Conservation (phyloP, 2,329 filamentous ascomycete species). For the Diaporthe citriasiana region DNA sequence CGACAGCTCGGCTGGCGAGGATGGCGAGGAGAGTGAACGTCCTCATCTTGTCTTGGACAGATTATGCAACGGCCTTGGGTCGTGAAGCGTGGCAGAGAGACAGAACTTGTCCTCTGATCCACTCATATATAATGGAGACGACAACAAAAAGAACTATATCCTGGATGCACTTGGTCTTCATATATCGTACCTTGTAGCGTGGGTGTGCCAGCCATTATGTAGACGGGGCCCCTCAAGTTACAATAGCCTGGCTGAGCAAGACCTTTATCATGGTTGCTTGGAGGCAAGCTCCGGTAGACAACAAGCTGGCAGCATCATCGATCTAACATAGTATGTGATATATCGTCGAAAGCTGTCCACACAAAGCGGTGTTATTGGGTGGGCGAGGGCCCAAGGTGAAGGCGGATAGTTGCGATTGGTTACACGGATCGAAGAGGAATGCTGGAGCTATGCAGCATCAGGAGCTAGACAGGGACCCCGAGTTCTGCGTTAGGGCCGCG, state of each 20-base stretch:
- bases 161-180: neutral
- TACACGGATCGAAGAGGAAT: conserved; percentile 29
- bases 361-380: neutral
- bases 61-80: neutral
- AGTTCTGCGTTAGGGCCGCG: conserved; percentile 13
- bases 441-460: conserved; percentile 24
- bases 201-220: conserved; percentile 8
- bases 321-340: neutral
- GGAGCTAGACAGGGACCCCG: conserved; percentile 27
- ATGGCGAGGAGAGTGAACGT: neutral
- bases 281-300: neutral
- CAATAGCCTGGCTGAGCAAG: conserved; percentile 18
- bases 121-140: neutral
- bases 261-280: conserved; percentile 14
- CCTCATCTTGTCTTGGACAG: conserved; percentile 2
- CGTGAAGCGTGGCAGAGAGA: neutral
- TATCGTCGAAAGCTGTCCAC: conserved; percentile 1
- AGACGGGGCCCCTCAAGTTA: neutral
- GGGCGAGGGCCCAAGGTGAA: conserved; percentile 21
- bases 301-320: conserved; percentile 12
- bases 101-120: neutral
- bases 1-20: conserved; percentile 7
- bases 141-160: neutral
- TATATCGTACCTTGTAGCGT: too few relatives aligned
- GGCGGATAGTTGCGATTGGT: conserved; percentile 24